Evolutionary conservation across 805 yeast species (phyloP).

Genomic region (Kurtzmaniella cleridarum): DNA sequence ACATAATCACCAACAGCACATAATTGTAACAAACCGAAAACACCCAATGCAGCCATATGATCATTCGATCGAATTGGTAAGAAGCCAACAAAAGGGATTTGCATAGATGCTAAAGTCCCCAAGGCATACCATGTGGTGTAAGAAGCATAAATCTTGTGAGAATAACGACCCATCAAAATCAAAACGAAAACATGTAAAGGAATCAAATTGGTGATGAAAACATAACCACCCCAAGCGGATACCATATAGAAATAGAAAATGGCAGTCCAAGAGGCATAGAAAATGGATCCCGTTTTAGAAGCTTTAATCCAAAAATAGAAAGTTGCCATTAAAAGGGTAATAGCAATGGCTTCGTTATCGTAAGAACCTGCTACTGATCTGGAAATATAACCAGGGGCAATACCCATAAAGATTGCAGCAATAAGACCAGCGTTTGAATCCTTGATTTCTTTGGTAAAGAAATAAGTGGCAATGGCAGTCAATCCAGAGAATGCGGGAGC

Average conservation of each 20-base stretch:
- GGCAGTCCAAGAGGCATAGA: conserved; percentile 80
- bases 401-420: conserved; percentile 92
- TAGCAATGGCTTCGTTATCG: conserved; percentile 98
- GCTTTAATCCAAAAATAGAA: conserved; percentile 96
- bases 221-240: conserved; percentile 99
- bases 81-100: conserved; percentile 97
- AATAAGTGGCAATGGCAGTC: conserved; percentile 85
- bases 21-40: conserved; percentile 89
- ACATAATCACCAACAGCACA: conserved; percentile 83
- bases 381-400: conserved; percentile 97
- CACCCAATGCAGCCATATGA: conserved; percentile 98
- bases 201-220: conserved; percentile 94
- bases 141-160: conserved; percentile 75
- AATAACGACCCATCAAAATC: conserved; percentile 90
- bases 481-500: conserved; percentile 96
- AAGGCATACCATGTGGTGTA: conserved; percentile 95
- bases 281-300: conserved; percentile 81
- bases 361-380: conserved; percentile 98
- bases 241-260: conserved; percentile 96
- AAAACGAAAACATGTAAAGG: conserved; percentile 92
- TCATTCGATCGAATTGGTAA: conserved; percentile 95
- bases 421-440: conserved; percentile 84
- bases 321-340: conserved; percentile 90
- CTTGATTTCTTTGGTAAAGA: conserved; percentile 85
- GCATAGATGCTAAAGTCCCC: conserved; percentile 98